Evolutionary conservation across 345 rosid species (phyloP).

Genomic region (Draba incana): DNA sequence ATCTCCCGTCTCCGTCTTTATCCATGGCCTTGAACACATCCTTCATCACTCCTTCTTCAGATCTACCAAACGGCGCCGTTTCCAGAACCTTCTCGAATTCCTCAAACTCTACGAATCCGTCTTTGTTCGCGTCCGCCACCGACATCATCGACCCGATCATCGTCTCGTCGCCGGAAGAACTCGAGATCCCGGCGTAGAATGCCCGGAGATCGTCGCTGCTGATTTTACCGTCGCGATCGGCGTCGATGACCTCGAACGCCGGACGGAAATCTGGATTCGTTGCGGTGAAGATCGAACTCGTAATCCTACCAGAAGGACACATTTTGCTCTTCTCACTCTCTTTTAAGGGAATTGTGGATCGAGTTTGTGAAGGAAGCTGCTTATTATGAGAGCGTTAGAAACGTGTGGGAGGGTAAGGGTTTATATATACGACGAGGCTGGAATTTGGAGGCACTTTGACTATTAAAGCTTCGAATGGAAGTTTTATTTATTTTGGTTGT

Average conservation of each 20-base stretch:
- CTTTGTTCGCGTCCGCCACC: conserved; percentile 67
- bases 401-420: conserved; percentile 33
- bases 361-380: conserved; percentile 14
- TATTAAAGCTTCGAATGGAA: too few relatives aligned
- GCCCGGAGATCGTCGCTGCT: conserved; percentile 68
- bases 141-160: conserved; percentile 77
- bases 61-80: not conserved
- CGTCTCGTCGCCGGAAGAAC: conserved; percentile 39
- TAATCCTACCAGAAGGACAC: conserved; percentile 56
- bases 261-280: conserved; percentile 41
- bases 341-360: not conserved
- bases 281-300: conserved; percentile 6
- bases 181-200: conserved; percentile 57
- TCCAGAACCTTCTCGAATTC: conserved; percentile 74
- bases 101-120: conserved; percentile 85
- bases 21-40: conserved; percentile 84
- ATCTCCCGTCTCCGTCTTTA: conserved; percentile 78
- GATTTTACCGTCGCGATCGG: conserved; percentile 88
- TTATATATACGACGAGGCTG: conserved; percentile 5
- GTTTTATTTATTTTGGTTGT: too few relatives aligned
- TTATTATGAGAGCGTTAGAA: not conserved
- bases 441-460: too few relatives aligned
- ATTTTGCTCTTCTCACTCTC: conserved; percentile 1
- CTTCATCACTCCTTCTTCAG: conserved; percentile 43
- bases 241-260: conserved; percentile 84